Evolutionary conservation across 2,329 filamentous ascomycete genomes (phyloP).

Genomic region (Hymenoscyphus repandus): DNA sequence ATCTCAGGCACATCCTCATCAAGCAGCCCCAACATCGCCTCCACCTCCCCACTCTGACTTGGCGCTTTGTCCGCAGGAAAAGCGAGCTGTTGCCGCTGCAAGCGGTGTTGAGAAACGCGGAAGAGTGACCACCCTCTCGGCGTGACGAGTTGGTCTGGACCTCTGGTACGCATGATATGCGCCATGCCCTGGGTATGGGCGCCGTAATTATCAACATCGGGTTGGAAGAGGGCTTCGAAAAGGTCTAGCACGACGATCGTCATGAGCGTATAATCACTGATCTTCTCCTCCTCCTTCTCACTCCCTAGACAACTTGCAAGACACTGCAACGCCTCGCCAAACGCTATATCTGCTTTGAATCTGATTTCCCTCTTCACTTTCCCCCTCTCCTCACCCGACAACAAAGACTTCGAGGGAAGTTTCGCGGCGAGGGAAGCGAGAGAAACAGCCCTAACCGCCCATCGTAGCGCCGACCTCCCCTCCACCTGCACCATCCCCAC

Average conservation of each 20-base stretch:
- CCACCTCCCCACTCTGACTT: background rate
- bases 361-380: background rate
- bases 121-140: background rate
- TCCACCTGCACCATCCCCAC: conserved; percentile 28
- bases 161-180: background rate
- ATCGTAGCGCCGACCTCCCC: conserved; percentile 35
- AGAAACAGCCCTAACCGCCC: conserved; percentile 35
- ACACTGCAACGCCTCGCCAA: conserved; percentile 33
- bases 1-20: background rate
- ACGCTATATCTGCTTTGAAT: conserved; percentile 31
- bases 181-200: conserved; percentile 3
- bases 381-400: background rate
- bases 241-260: conserved; percentile 37
- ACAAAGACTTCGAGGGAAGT: background rate
- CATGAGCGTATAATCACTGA: conserved; percentile 38
- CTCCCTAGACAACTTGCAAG: conserved; percentile 29
- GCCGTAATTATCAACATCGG: background rate
- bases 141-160: background rate
- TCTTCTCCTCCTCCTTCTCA: conserved; percentile 28
- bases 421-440: conserved; percentile 28
- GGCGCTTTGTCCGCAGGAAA: background rate
- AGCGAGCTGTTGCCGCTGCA: conserved; percentile 4
- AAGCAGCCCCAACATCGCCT: background rate
- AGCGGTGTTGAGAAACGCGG: background rate
- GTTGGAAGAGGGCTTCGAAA: conserved; percentile 33